These are phyloP conservation scores for Cercospora sp. DNA, from an alignment of 2,329 filamentous ascomycete species.

Conservation along the genomic window DNA sequence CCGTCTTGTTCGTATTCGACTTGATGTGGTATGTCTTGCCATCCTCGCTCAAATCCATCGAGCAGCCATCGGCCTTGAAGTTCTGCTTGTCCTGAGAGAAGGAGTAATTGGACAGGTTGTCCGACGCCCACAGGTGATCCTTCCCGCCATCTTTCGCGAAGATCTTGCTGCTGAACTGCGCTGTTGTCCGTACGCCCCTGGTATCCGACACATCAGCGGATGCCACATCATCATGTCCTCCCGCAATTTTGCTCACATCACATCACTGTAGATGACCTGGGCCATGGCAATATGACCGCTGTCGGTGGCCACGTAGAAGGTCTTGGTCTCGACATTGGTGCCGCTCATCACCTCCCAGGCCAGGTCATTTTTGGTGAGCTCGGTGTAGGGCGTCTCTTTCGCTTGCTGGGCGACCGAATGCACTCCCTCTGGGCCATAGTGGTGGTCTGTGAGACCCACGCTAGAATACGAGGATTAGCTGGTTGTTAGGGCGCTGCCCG, in stretches of 20 bases:
- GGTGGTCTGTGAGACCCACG: conserved; percentile 88
- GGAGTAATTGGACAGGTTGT: conserved; percentile 72
- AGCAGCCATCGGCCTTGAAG: conserved; percentile 84
- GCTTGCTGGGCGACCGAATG: conserved; percentile 81
- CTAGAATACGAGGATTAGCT: conserved; percentile 27
- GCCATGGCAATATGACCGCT: conserved; percentile 73
- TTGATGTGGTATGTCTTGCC: conserved; percentile 84
- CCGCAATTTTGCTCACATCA: conserved; percentile 62
- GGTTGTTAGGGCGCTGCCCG: conserved; percentile 22
- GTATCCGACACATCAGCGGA: conserved; percentile 21
- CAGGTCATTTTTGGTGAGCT: conserved; percentile 73
- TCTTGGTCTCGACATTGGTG: conserved; percentile 92
- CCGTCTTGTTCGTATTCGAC: conserved; percentile 76
- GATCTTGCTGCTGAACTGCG: conserved; percentile 92
- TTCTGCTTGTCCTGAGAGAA: conserved; percentile 81
- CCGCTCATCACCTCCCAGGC: conserved; percentile 79
- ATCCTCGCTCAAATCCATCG: conserved; percentile 81
- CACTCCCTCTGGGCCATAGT: conserved; percentile 88
- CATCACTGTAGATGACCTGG: conserved; percentile 97
- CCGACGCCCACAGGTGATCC: conserved; percentile 79
- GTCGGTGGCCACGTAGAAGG: conserved; percentile 85
- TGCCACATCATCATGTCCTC: neutral
- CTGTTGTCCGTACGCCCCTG: conserved; percentile 85
- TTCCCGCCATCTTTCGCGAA: conserved; percentile 72
- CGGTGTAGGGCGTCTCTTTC: conserved; percentile 74